Conservation (phyloP, 2,329 filamentous ascomycete genomes). For the Dothideomycetes sp. region DNA sequence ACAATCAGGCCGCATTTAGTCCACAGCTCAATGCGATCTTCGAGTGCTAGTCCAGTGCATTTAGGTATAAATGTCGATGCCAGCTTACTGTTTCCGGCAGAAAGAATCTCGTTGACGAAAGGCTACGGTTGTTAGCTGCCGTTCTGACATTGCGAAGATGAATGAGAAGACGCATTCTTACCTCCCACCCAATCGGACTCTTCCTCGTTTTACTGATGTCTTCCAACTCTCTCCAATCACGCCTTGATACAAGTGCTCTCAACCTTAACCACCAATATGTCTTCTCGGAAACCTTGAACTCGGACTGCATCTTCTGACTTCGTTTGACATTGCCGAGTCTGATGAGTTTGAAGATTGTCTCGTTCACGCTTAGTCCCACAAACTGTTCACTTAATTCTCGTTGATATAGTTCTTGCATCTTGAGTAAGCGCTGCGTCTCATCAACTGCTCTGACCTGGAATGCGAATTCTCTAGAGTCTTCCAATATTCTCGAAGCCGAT, state of each 20-base stretch:
- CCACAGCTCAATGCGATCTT: conserved; percentile 80
- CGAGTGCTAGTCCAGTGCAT: conserved; percentile 58
- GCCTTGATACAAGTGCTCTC: conserved; percentile 75
- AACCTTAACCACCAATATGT: conserved; percentile 80
- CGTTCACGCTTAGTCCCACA: conserved; percentile 75
- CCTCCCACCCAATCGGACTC: conserved; percentile 94
- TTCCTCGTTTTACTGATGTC: conserved; percentile 68
- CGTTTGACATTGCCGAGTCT: conserved; percentile 71
- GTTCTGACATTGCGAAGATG: conserved; percentile 7
- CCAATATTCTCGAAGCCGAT: conserved; percentile 70
- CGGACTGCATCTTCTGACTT: conserved; percentile 76
- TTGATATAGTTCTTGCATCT: conserved; percentile 79
- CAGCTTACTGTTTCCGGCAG: conserved; percentile 80
- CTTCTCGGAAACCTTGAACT: conserved; percentile 89
- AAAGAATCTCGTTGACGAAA: conserved; percentile 81
- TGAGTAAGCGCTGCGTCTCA: conserved; percentile 68
- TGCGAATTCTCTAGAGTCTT: conserved; percentile 69
- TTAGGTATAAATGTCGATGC: conserved; percentile 80
- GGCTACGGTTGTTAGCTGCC: conserved; percentile 40
- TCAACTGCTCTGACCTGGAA: conserved; percentile 66
- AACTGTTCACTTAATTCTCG: conserved; percentile 61
- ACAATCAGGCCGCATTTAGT: conserved; percentile 85
- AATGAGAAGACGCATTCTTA: conserved; percentile 31
- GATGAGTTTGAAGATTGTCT: conserved; percentile 84
- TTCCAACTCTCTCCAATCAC: conserved; percentile 88